These are phyloP conservation scores for Colletotrichum camelliae DNA, from an alignment of 2,329 filamentous ascomycete genomes.

Conservation along the genomic window DNA sequence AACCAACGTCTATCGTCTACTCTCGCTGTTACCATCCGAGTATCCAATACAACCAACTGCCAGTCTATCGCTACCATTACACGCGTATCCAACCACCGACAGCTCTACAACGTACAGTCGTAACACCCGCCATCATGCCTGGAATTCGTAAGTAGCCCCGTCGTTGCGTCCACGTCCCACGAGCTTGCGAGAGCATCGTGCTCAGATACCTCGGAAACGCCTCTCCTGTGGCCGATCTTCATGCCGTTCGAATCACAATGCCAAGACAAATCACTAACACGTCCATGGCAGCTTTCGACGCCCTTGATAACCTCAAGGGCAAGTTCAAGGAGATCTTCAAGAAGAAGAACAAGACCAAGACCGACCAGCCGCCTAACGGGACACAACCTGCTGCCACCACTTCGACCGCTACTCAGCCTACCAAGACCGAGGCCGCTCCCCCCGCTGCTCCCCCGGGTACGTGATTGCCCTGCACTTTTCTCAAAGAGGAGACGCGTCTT, in stretches of 20 bases:
- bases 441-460: slow-evolving; percentile 17
- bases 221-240: background rate
- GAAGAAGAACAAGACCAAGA: slow-evolving; percentile 48
- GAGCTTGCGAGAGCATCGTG: background rate
- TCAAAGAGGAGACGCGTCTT: background rate
- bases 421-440: slow-evolving; percentile 28
- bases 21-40: background rate
- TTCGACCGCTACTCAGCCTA: slow-evolving; percentile 31
- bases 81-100: background rate
- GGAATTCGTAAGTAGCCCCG: slow-evolving; percentile 53
- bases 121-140: slow-evolving; percentile 49
- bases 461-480: background rate
- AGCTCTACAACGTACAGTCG: background rate
- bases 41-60: background rate
- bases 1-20: background rate
- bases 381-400: slow-evolving; percentile 31
- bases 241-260: background rate
- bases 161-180: background rate
- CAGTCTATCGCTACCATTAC: background rate
- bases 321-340: slow-evolving; percentile 61
- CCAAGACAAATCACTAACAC: slow-evolving; percentile 8
- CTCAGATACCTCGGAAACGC: background rate
- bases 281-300: slow-evolving; percentile 46
- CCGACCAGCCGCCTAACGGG: slow-evolving; percentile 27
- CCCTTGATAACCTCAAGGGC: slow-evolving; percentile 60